phyloP scores from a whole-genome alignment of 148 eudicot species.

The Nyssa sinensis region DNA sequence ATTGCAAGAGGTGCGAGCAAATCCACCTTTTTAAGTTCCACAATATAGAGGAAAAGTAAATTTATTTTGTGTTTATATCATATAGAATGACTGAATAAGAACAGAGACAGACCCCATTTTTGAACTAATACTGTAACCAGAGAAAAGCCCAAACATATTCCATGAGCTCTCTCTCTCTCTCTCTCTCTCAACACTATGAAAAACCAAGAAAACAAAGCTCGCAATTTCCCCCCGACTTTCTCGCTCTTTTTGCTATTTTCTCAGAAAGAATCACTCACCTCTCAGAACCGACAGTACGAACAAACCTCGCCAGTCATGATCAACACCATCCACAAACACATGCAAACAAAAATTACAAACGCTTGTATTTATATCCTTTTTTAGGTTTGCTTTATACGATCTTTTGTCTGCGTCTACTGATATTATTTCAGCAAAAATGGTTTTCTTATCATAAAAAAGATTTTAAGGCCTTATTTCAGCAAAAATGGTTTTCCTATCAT shows the following conservation, averaged over 20 bases:
- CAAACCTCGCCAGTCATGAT: slow-evolving; percentile 24
- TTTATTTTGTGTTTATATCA: background rate
- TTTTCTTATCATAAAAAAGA: slow-evolving; percentile 21
- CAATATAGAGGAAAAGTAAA: background rate
- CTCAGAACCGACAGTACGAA: slow-evolving; percentile 6
- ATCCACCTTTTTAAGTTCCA: background rate
- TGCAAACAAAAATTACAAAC: slow-evolving; percentile 4
- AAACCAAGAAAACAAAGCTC: background rate
- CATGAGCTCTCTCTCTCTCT: slow-evolving; percentile 13
- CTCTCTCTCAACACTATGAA: background rate
- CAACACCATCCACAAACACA: slow-evolving; percentile 14
- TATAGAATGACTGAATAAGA: background rate
- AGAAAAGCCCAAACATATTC: slow-evolving; percentile 9
- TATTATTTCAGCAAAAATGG: slow-evolving; percentile 25
- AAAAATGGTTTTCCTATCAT: no score
- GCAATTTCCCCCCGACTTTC: slow-evolving; percentile 14
- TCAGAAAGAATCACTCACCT: background rate
- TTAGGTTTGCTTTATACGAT: background rate
- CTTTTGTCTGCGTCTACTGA: slow-evolving; percentile 1
- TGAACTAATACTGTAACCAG: slow-evolving; percentile 3
- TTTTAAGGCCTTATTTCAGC: no score
- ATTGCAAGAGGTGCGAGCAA: background rate
- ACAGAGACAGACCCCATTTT: slow-evolving; percentile 3
- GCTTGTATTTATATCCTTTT: background rate
- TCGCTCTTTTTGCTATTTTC: slow-evolving; percentile 16